phyloP scores from a whole-genome alignment of 1,284 basidiomycete genomes.

The Pseudozyma sp. region DNA sequence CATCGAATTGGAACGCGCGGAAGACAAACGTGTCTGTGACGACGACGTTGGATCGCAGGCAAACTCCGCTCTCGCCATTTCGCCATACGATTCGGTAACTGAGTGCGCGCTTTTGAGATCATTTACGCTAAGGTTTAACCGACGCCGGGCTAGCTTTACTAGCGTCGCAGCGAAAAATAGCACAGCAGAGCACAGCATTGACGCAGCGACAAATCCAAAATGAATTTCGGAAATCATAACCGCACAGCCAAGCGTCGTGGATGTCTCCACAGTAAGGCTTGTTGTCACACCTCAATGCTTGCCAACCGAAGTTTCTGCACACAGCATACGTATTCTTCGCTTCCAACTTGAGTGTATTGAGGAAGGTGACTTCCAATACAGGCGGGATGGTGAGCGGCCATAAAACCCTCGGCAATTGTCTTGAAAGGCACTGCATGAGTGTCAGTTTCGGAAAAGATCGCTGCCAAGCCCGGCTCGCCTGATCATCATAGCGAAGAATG shows the following conservation, averaged over 20 bases:
- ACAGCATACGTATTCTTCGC: no score
- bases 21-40: conserved; percentile 5
- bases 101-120: not conserved
- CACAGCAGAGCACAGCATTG: no score
- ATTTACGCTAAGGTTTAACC: not conserved
- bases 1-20: conserved; percentile 10
- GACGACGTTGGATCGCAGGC: not conserved
- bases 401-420: no score
- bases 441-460: not conserved
- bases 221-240: no score
- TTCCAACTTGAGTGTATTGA: no score
- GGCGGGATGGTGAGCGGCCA: no score
- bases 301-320: no score
- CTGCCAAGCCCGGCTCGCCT: conserved; percentile 20
- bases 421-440: not conserved
- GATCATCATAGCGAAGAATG: not conserved
- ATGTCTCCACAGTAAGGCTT: no score
- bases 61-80: not conserved
- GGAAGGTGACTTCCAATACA: no score
- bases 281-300: no score
- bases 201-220: no score
- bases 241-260: no score
- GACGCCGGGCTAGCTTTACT: not conserved
- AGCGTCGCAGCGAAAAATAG: not conserved
- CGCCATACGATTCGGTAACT: not conserved